Conservation (phyloP, 2,329 filamentous ascomycete species). For the Hansfordia pulvinata region DNA sequence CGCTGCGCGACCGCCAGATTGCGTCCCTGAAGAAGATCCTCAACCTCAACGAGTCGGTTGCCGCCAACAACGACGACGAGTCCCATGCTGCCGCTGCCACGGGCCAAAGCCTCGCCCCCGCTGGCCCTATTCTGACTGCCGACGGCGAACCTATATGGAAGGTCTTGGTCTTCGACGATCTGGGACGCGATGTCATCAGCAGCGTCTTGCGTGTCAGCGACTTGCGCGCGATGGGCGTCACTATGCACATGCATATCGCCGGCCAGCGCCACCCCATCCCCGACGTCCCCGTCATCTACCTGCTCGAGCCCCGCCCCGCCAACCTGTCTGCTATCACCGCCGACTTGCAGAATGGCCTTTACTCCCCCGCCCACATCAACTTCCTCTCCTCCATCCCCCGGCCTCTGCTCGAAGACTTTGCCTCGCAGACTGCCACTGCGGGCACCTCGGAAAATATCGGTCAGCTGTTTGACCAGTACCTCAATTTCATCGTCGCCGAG, state of each 20-base stretch:
- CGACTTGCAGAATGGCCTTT: constrained; percentile 77
- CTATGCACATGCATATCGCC: constrained; percentile 85
- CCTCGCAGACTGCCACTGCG: constrained; percentile 69
- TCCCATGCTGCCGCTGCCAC: constrained; percentile 44
- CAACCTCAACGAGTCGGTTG: constrained; percentile 71
- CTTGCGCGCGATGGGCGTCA: constrained; percentile 85
- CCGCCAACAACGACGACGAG: constrained; percentile 48
- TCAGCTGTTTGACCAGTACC: constrained; percentile 89
- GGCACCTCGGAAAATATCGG: constrained; percentile 82
- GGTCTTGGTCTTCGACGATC: constrained; percentile 85
- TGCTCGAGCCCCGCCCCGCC: constrained; percentile 74
- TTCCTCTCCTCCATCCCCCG: constrained; percentile 89
- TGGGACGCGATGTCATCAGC: constrained; percentile 89
- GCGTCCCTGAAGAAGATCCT: constrained; percentile 91
- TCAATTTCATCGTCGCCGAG: constrained; percentile 94
- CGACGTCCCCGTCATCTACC: constrained; percentile 90
- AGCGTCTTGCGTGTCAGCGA: constrained; percentile 92
- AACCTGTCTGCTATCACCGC: constrained; percentile 75
- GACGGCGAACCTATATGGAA: constrained; percentile 96
- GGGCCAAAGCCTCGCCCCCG: constrained; percentile 53
- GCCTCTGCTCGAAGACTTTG: constrained; percentile 87
- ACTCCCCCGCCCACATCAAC: constrained; percentile 91
- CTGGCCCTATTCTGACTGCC: constrained; percentile 69
- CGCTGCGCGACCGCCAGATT: constrained; percentile 19
- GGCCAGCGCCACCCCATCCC: constrained; percentile 79